Evolutionary conservation across 441 rosid genomes (phyloP).

Genomic region (Populus hybrid): DNA sequence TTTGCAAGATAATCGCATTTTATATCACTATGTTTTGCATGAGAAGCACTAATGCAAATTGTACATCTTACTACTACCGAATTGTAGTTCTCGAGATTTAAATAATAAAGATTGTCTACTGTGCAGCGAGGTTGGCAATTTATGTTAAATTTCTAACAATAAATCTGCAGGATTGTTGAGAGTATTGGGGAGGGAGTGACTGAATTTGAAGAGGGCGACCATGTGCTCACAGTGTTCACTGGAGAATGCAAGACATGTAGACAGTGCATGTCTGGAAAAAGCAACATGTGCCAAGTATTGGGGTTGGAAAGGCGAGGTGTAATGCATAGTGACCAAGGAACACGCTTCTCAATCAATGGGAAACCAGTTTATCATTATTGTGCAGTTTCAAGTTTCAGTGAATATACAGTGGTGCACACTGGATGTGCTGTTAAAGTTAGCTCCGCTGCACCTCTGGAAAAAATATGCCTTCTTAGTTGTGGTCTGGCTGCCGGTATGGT

Average conservation of each 20-base stretch:
- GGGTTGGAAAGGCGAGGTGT: conserved; percentile 87
- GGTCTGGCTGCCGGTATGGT: conserved; percentile 75
- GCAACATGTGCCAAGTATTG: conserved; percentile 80
- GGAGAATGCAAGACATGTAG: conserved; percentile 78
- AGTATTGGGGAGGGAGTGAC: conserved; percentile 76
- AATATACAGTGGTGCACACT: conserved; percentile 84
- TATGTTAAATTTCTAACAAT: not conserved
- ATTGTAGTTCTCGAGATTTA: not conserved
- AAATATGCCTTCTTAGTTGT: conserved; percentile 87
- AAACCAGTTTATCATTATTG: conserved; percentile 82
- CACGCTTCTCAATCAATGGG: conserved; percentile 76
- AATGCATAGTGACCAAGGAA: conserved; percentile 78
- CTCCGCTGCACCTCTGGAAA: conserved; percentile 66
- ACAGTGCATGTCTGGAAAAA: conserved; percentile 72
- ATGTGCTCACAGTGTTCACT: conserved; percentile 71
- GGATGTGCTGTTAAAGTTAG: conserved; percentile 91
- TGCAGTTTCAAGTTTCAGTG: conserved; percentile 94
- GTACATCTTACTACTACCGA: not conserved
- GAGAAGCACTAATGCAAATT: not conserved
- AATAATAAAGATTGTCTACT: not conserved
- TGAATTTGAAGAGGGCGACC: conserved; percentile 82
- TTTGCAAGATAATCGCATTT: not conserved
- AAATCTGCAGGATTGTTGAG: conserved; percentile 74
- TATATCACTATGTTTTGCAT: not conserved
- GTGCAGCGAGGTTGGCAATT: not conserved